Base-by-base conservation (phyloP, 2,329 filamentous ascomycete species). In the Aspergillus brasiliensis region DNA sequence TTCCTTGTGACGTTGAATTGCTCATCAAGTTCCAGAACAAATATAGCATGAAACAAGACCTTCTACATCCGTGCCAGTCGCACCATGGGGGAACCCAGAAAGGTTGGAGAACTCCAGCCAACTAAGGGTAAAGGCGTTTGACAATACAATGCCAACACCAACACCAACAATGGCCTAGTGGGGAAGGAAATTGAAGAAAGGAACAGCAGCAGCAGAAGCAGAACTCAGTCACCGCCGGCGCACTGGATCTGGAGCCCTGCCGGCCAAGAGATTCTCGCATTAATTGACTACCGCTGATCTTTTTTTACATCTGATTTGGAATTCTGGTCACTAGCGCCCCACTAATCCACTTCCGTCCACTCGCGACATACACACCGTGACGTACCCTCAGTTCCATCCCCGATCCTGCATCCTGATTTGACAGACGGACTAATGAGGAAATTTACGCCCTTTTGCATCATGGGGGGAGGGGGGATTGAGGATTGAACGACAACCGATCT, bases 261-360 rank as follows among this genome's bases (percentile, higher is more conserved):
- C 13, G 17, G 51, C 38, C 51, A 54, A 54, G 38, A 54, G 25
- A 54, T 28, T 51, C 48, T 44, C 27, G 23, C 51, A 27, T 25
- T 44, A 54, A 44, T 54, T 44, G 31, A 49, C 27, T n/a, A 10
- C 17, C 40, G 56, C 56, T 21, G 56, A 58, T 58, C 56, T 46
- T 53, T 37, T 53, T 46, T 37, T 53, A 37, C 48, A 47, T 37
- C 23, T 64, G 62, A 64, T 64, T 64, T 64, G 62, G 60, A 64
- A 64, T 64, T 60, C 60, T 62, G 51, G n/a, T 40, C 48, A 19
- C 54, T 64, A 64, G 62, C 56, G 57, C 13, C 42, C 17, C 44
- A 8, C 46, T 57, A 48, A 38, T 8, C 48, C 56, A 8, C 25
- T 38, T 53, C 19, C 2, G 52, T 23, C 13, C 28, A 51, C 23